A percentile compares a stretch with the other conserved stretches of the same genome.
phyloP scores from a whole-genome alignment of 1,284 basidiomycete genomes.

The Austroboletus niveus region DNA sequence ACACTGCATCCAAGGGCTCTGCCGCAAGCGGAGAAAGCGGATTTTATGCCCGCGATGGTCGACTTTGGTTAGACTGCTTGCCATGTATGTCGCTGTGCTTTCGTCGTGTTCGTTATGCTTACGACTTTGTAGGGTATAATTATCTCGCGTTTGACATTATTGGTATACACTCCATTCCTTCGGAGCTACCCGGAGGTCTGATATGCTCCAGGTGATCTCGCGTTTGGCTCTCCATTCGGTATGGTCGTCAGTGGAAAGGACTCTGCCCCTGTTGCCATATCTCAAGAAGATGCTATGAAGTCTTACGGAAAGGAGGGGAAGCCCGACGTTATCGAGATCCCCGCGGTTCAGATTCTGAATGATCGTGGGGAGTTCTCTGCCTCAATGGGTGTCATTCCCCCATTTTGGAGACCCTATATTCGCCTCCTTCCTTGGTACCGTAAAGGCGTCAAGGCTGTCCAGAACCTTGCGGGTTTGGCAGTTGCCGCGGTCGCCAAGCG shows the following conservation, averaged over 20 bases:
- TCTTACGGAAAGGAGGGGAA: slow-evolving; percentile 49
- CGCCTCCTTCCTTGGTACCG: slow-evolving; percentile 76
- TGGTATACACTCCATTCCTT: slow-evolving; percentile 29
- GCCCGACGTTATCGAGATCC: slow-evolving; percentile 58
- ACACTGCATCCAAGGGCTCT: slow-evolving; percentile 50
- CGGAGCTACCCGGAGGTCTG: background rate
- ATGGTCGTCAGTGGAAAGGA: slow-evolving; percentile 82
- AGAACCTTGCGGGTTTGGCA: slow-evolving; percentile 77
- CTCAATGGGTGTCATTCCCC: slow-evolving; percentile 78
- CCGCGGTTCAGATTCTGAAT: slow-evolving; percentile 86
- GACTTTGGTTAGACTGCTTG: slow-evolving; percentile 72
- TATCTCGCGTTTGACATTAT: slow-evolving; percentile 91
- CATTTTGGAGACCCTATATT: slow-evolving; percentile 66
- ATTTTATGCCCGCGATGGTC: slow-evolving; percentile 58
- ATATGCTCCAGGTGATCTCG: slow-evolving; percentile 58
- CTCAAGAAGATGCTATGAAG: slow-evolving; percentile 50
- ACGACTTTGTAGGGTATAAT: slow-evolving; percentile 53
- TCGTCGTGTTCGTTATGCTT: background rate
- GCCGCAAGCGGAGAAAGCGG: slow-evolving; percentile 66
- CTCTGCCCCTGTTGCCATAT: slow-evolving; percentile 60
- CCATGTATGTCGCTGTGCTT: slow-evolving; percentile 50
- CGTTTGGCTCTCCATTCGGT: slow-evolving; percentile 86
- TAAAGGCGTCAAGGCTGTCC: slow-evolving; percentile 66
- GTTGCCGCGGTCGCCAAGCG: slow-evolving; percentile 80
- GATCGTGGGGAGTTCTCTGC: slow-evolving; percentile 87